Evolutionary conservation across 768 basidiomycete genomes (phyloP).

Genomic region (Leccinum rimulosum): DNA sequence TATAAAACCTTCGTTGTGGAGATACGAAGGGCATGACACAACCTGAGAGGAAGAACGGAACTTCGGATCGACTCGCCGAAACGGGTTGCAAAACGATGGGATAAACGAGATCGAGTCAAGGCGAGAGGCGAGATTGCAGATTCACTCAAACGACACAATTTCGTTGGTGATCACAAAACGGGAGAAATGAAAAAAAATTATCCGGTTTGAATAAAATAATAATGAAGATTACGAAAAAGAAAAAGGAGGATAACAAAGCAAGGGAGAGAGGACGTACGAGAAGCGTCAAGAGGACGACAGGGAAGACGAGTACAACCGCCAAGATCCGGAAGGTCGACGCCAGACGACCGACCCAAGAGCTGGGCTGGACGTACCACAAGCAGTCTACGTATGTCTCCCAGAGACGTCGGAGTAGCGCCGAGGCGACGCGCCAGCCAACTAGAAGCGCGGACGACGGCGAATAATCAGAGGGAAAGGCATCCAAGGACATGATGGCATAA

Average conservation of each 20-base stretch:
- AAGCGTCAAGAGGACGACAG: slow-evolving; percentile 59
- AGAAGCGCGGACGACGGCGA: slow-evolving; percentile 23
- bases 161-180: not conserved
- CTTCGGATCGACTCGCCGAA: slow-evolving; percentile 15
- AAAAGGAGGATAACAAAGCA: slow-evolving; percentile 5
- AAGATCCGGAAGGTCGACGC: slow-evolving; percentile 66
- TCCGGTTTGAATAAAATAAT: not conserved
- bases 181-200: slow-evolving; percentile 1
- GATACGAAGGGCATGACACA: slow-evolving; percentile 12
- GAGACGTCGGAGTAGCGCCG: slow-evolving; percentile 37
- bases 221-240: slow-evolving; percentile 8
- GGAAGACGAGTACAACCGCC: slow-evolving; percentile 47
- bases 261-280: slow-evolving; percentile 46
- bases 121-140: slow-evolving; percentile 2
- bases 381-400: slow-evolving; percentile 63
- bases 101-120: not conserved
- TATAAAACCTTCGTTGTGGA: slow-evolving; percentile 6
- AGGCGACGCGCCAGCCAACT: slow-evolving; percentile 4
- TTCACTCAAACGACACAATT: slow-evolving; percentile 2
- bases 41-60: slow-evolving; percentile 2
- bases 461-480: slow-evolving; percentile 3
- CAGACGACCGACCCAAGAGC: slow-evolving; percentile 65
- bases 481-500: slow-evolving; percentile 12
- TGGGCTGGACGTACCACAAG: slow-evolving; percentile 60
- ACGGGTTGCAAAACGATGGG: not conserved